Percentiles rank a stretch among this genome's conserved stretches.
Conservation (phyloP, 495 filamentous ascomycete species). For the Echria macrotheca region DNA sequence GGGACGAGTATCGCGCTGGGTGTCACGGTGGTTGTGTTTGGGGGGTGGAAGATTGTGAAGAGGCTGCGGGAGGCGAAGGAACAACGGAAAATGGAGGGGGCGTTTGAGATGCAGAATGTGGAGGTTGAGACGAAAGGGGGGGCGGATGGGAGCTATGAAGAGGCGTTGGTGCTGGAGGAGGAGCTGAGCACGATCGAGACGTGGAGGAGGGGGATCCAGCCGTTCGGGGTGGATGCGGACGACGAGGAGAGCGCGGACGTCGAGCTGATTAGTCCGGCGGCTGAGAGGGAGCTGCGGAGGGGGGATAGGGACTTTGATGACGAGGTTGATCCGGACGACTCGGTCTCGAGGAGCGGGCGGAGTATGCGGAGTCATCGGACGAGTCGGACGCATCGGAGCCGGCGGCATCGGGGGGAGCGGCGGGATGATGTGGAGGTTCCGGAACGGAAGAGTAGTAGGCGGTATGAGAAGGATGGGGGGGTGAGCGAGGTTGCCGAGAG, state of each 20-base stretch:
- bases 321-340: conserved; percentile 26
- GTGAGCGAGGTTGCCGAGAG: conserved; percentile 18
- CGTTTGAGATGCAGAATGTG: conserved; percentile 45
- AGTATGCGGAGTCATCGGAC: conserved; percentile 19
- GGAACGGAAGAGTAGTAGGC: conserved; percentile 27
- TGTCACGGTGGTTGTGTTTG: conserved; percentile 87
- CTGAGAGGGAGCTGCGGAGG: conserved; percentile 52
- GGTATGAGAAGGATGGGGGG: conserved; percentile 15
- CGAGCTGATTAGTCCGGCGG: conserved; percentile 78
- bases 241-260: conserved; percentile 60
- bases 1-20: conserved; percentile 83
- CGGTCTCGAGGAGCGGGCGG: conserved; percentile 21
- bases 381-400: conserved; percentile 24
- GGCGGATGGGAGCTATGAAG: conserved; percentile 30
- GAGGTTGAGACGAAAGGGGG: background rate
- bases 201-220: conserved; percentile 75
- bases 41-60: conserved; percentile 96
- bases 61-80: conserved; percentile 50
- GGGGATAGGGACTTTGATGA: conserved; percentile 28
- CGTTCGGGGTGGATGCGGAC: conserved; percentile 49
- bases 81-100: conserved; percentile 45
- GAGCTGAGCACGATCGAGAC: conserved; percentile 65
- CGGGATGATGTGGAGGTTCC: conserved; percentile 18
- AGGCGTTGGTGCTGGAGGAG: conserved; percentile 45
- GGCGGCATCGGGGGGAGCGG: conserved; percentile 19